Evolutionary conservation across 257 asterid species (phyloP), one percentile per base, ranked within the genome.

Genomic region (Plantago ovata): DNA sequence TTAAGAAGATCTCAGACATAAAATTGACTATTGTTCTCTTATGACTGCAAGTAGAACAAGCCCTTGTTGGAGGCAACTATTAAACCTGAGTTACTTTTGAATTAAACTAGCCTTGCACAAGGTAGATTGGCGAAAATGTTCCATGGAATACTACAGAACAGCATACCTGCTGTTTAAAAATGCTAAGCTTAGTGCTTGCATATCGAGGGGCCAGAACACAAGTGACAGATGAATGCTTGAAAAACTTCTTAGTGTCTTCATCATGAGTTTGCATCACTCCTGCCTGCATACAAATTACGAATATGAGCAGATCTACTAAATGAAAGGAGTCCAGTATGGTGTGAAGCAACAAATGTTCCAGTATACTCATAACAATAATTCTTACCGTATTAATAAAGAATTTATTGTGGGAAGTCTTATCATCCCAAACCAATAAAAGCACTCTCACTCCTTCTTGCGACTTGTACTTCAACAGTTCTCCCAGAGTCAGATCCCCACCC

Each of bases 231-330:
- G 98, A 92, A 71, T 80, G 96, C 81, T 81, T 92, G 82, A 92
- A 92, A 72, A 80, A 88, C 76, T 82, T 88, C 66, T 82, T 72
- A 69, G 96, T 92, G 75, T 92, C 98, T 77, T 92, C 98, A 53
- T 92, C 96, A 59, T 92, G 98, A 53, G 98, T 92, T 71, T 74
- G 84, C 98, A 92, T 92, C 67, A 92, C 95, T 70, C 96, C 98
- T 6, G 75, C 81, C 98, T 92, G 82, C 81, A 66, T 40, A 38
- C 44, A 62, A 39, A n/a, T 50, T 50, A 49, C 36, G 36, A 4
- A 49, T 20, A 13, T 21, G 12, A 49, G 20, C 53, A 10, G n/a
- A n/a, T n/a, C n/a, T n/a, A n/a, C n/a, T n/a, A n/a, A n/a, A n/a
- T n/a, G n/a, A 3, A 28, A 3, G 36, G 36, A 8, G 4, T 28